Percentiles rank a stretch among this genome's conserved stretches.
These are phyloP conservation scores for Raffaelea arxii DNA, from an alignment of 2,329 filamentous ascomycete species.

Conservation along the genomic window DNA sequence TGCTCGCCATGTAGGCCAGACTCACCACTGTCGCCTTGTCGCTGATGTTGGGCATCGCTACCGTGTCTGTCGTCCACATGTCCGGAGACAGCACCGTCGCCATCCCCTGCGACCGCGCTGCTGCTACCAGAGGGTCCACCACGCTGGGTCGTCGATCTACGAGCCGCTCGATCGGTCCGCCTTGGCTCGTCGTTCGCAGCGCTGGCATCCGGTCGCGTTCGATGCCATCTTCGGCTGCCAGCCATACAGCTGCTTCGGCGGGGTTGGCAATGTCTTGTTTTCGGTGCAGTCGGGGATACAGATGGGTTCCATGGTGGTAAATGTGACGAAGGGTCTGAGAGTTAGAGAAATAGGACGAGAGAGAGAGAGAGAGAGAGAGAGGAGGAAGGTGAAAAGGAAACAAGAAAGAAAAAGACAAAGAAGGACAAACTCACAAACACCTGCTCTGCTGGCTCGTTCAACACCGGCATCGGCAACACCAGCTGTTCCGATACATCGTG, in stretches of 20 bases:
- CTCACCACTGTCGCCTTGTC: constrained; percentile 77
- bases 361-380: neutral
- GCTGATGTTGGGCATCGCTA: constrained; percentile 70
- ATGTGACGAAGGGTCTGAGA: constrained; percentile 68
- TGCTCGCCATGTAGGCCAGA: constrained; percentile 78
- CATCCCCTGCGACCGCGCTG: constrained; percentile 59
- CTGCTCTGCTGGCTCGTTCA: constrained; percentile 42
- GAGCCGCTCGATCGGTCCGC: constrained; percentile 68
- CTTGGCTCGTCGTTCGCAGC: constrained; percentile 53
- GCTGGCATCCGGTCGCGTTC: constrained; percentile 38
- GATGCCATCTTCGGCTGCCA: constrained; percentile 50
- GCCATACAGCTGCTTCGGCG: constrained; percentile 51
- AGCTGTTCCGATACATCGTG: constrained; percentile 26
- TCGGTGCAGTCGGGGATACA: constrained; percentile 67
- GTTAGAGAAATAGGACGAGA: neutral
- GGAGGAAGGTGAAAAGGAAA: neutral
- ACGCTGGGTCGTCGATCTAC: constrained; percentile 65
- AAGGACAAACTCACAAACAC: constrained; percentile 35
- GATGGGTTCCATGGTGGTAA: constrained; percentile 80
- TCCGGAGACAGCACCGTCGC: constrained; percentile 58
- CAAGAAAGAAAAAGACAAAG: neutral
- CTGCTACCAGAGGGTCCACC: constrained; percentile 69
- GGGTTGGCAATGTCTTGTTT: constrained; percentile 57
- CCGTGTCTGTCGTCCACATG: constrained; percentile 74
- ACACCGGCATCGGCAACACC: constrained; percentile 33